Evolutionary conservation across 2,329 filamentous ascomycete species (phyloP), one percentile per base, ranked within the genome.

Genomic region (Albophoma yamanashiensis): DNA sequence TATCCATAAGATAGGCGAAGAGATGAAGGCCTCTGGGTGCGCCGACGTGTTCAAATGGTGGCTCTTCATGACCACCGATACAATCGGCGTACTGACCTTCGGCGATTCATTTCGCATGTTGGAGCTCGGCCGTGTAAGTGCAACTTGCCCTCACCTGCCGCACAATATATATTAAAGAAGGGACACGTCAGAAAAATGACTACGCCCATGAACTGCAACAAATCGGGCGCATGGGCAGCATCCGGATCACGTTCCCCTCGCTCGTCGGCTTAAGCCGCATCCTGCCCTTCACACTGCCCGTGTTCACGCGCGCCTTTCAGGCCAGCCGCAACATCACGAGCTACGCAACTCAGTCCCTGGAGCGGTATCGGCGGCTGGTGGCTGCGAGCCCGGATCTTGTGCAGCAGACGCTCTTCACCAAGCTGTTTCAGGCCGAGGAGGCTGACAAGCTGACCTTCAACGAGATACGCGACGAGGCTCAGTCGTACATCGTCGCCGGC

Each of bases 91-190:
- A 57, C 67, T 85, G 7, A 76, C 71, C 1, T 85, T 85, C 66
- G 82, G 82, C 0, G 76, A 83, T n/a, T 79, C 79, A 0, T 84
- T 84, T 60, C 68, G 70, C 0, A 78, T 79, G 71, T 67, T 86
- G 4, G 80, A 84, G 59, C 66, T 67, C 4, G 79, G 79, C 20
- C 67, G 78, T 69, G 80, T 82, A 65, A 61, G 69, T 56, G n/a
- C n/a, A n/a, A n/a, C n/a, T 31, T 31, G 22, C 22, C 22, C 45
- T 56, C 20, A 38, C 8, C 9, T 25, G 25, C 4, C 25, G 40
- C 3, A 6, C 2, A n/a, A 17, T 11, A n/a, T 20, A 20, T 34
- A 11, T 20, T 55, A 22, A 55, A 14, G 14, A 7, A 8, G 11
- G 20, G 31, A 3, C 31, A 22, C 20, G 17, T 6, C 20, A 65